These are phyloP conservation scores for Hygrophorus pudorinus DNA, from an alignment of 768 basidiomycete genomes.

Conservation along the genomic window DNA sequence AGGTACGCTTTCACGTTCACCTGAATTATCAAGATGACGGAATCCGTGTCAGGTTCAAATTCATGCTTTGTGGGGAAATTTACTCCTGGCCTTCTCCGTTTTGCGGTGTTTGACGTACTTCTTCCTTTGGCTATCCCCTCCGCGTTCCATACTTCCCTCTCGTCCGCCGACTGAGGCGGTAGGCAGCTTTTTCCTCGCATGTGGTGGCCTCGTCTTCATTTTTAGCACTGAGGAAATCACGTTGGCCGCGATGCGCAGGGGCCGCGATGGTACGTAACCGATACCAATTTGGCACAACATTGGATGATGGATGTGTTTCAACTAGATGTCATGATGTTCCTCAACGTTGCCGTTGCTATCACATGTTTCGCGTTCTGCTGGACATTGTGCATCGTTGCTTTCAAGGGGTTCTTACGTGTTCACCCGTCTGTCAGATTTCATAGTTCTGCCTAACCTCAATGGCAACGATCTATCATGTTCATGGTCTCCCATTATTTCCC, in stretches of 20 bases:
- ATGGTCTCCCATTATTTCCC: neutral
- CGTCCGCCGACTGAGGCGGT: constrained; percentile 91
- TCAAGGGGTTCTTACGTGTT: constrained; percentile 71
- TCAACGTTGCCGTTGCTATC: constrained; percentile 76
- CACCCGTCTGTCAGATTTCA: neutral
- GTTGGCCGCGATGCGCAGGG: constrained; percentile 83
- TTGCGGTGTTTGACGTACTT: constrained; percentile 87
- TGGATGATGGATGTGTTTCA: constrained; percentile 4
- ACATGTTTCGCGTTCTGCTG: constrained; percentile 85
- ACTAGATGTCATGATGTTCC: constrained; percentile 82
- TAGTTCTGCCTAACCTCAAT: neutral
- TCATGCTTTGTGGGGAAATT: constrained; percentile 84
- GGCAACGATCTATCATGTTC: neutral
- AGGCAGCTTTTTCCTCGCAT: constrained; percentile 77
- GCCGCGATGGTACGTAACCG: constrained; percentile 61
- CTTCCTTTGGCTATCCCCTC: constrained; percentile 85
- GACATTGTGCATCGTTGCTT: constrained; percentile 61
- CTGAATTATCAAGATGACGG: constrained; percentile 1
- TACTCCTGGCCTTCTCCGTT: constrained; percentile 69
- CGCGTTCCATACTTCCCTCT: constrained; percentile 76
- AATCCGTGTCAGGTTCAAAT: constrained; percentile 62
- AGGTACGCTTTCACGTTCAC: constrained; percentile 27
- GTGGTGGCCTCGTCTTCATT: constrained; percentile 85
- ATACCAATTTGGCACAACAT: neutral
- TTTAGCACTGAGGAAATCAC: constrained; percentile 86